Base-by-base conservation (phyloP, 2,329 filamentous ascomycete genomes). In the Clarireedia homoeocarpa region DNA sequence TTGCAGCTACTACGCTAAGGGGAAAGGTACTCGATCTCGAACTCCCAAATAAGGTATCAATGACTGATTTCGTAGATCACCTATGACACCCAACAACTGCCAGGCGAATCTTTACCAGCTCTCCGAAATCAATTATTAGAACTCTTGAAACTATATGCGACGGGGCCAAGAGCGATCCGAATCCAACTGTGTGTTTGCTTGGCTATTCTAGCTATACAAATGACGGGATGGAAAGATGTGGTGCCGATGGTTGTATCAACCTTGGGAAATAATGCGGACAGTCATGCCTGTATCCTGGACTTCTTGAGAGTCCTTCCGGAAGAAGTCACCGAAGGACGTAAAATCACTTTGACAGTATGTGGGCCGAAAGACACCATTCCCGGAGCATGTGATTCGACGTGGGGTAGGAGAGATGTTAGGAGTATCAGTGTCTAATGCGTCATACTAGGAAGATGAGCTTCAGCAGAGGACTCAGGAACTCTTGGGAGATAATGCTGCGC, bases 321-420 rank as follows among this genome's bases (percentile, higher is more conserved):
- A 79, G 94, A 99, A 81, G 94, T 99, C 70, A 97, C 89, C 66
- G 92, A 99, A 80, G 94, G 94, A 76, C 90, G 94, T 75, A 99
- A 97, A 78, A 96, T 99, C 81, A 96, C 91, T 80, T 82, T 99
- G 76, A 91, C 90, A 83, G 91, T 96, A 94, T 78, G 90, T 92
- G 81, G 84, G 86, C 77, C 78, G 77, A 77, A 72, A 74, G 68
- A 70, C 70, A 74, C 72, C 76, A 74, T 72, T 74, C 71, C 74
- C 56, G 61, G 62, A 67, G 60, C 62, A 61, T 63, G 61, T 61
- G 62, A 64, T 67, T 66, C 70, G 66, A 68, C 64, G 63, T 69
- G 60, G 61, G 59, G 59, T 62, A 47, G 67, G 65, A 67, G 66
- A 71, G 69, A 69, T 64, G 61, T 63, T 65, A 64, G 58, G 57